A percentile compares a stretch with the other conserved stretches of the same genome.
Evolutionary conservation across 1,284 basidiomycete genomes (phyloP).

Genomic region (Ganoderma sp.): DNA sequence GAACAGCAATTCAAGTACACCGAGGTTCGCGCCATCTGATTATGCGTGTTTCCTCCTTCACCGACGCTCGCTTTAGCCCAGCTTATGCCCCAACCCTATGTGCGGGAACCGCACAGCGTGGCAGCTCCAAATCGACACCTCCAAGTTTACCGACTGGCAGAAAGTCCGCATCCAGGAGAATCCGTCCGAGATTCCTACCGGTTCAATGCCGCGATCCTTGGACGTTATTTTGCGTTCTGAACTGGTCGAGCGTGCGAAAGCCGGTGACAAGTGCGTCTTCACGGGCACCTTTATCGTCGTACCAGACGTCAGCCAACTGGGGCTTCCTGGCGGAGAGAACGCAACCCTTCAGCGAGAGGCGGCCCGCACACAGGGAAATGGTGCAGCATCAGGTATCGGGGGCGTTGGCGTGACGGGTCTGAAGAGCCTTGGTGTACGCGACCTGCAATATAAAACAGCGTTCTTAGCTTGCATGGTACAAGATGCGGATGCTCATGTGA

Average conservation of each 20-base stretch:
- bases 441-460: conserved; percentile 98
- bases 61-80: conserved; percentile 62
- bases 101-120: conserved; percentile 92
- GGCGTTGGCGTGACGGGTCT: conserved; percentile 92
- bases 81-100: conserved; percentile 90
- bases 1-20: conserved; percentile 99
- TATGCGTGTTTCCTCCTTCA: neutral
- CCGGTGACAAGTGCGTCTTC: conserved; percentile 98
- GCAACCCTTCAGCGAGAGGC: conserved; percentile 92
- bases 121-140: conserved; percentile 96
- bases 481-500: conserved; percentile 83
- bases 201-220: conserved; percentile 95
- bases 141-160: conserved; percentile 99
- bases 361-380: conserved; percentile 64
- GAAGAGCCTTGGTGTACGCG: conserved; percentile 93
- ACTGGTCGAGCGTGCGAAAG: conserved; percentile 96
- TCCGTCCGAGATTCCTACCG: conserved; percentile 97
- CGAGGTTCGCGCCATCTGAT: conserved; percentile 63
- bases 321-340: conserved; percentile 92
- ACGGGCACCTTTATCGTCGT: conserved; percentile 99
- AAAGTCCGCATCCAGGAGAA: conserved; percentile 99
- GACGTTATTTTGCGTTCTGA: conserved; percentile 97
- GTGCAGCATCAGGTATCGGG: conserved; percentile 72
- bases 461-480: conserved; percentile 99
- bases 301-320: conserved; percentile 96